Conservation (phyloP, 108 stramenopile species). For the Nitzschia sp. region DNA sequence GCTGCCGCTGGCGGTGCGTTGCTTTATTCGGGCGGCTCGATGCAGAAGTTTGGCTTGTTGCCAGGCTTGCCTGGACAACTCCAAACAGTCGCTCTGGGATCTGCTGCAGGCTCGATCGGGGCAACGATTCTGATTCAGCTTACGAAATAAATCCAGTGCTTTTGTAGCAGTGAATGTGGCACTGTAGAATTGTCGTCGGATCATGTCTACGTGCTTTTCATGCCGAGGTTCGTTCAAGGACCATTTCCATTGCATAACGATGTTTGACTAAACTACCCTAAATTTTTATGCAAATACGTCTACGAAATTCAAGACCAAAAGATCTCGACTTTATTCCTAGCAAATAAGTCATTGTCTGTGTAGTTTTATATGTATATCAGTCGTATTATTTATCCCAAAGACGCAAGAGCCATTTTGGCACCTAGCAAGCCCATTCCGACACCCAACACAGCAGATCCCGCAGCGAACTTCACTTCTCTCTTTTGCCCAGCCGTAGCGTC, state of each 20-base stretch:
- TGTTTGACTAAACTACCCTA: no score
- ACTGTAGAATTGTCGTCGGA: no score
- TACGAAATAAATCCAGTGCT: conserved; percentile 2
- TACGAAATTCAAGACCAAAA: no score
- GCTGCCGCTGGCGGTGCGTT: conserved; percentile 27
- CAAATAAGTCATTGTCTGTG: no score
- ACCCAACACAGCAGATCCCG: conserved; percentile 61
- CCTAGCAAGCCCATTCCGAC: conserved; percentile 62
- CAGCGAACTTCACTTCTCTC: conserved; percentile 68
- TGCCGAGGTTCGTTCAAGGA: no score
- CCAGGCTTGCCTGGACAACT: conserved; percentile 28
- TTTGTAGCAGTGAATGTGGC: no score
- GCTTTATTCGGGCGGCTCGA: conserved; percentile 18
- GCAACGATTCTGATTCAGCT: conserved; percentile 23
- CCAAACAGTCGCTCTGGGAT: conserved; percentile 38
- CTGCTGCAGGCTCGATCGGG: conserved; percentile 17
- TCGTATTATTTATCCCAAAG: conserved; percentile 25
- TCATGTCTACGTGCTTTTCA: no score
- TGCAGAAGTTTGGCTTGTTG: conserved; percentile 10
- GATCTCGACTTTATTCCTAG: no score
- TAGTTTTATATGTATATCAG: no score
- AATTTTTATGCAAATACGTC: no score
- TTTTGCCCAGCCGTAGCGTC: conserved; percentile 57
- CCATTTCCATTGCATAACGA: no score
- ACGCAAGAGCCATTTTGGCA: conserved; percentile 43